Evolutionary conservation across 805 yeast species (phyloP).

Genomic region (Lipomyces yamanashiensis): DNA sequence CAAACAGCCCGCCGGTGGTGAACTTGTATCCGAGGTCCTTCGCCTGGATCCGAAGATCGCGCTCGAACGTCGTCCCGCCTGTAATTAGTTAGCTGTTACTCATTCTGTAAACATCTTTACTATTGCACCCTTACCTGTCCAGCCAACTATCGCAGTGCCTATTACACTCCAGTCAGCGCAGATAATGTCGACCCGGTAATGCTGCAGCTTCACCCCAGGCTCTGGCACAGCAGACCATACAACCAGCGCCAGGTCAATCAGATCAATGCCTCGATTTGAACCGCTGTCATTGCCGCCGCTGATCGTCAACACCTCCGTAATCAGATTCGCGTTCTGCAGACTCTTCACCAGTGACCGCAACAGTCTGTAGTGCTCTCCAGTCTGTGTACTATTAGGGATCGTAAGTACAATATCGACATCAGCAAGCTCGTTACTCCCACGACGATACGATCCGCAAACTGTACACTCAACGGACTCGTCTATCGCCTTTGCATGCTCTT

Average conservation of each 20-base stretch:
- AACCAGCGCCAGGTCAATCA: slow-evolving; percentile 31
- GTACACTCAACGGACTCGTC: slow-evolving; percentile 10
- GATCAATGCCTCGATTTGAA: neutral
- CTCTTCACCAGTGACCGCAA: slow-evolving; percentile 16
- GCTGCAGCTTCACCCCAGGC: neutral
- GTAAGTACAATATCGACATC: slow-evolving; percentile 35
- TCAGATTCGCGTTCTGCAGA: slow-evolving; percentile 17
- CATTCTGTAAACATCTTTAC: neutral
- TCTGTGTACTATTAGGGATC: slow-evolving; percentile 6
- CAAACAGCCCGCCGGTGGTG: slow-evolving; percentile 23
- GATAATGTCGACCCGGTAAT: slow-evolving; percentile 36
- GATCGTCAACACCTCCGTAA: slow-evolving; percentile 23
- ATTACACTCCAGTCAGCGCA: slow-evolving; percentile 31
- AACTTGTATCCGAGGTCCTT: slow-evolving; percentile 28
- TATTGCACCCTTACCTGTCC: slow-evolving; percentile 36
- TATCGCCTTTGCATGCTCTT: slow-evolving; percentile 12
- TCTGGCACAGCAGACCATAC: slow-evolving; percentile 28
- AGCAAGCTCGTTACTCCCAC: slow-evolving; percentile 21
- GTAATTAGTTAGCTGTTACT: neutral
- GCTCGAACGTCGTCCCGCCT: slow-evolving; percentile 36
- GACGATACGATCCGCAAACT: slow-evolving; percentile 36
- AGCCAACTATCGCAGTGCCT: slow-evolving; percentile 37
- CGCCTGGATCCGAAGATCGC: slow-evolving; percentile 30
- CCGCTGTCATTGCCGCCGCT: neutral
- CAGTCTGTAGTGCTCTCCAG: slow-evolving; percentile 21